Evolutionary conservation across 2,329 filamentous ascomycete genomes (phyloP), one percentile per base, ranked within the genome.

Genomic region (Pseudopithomyces maydicus): DNA sequence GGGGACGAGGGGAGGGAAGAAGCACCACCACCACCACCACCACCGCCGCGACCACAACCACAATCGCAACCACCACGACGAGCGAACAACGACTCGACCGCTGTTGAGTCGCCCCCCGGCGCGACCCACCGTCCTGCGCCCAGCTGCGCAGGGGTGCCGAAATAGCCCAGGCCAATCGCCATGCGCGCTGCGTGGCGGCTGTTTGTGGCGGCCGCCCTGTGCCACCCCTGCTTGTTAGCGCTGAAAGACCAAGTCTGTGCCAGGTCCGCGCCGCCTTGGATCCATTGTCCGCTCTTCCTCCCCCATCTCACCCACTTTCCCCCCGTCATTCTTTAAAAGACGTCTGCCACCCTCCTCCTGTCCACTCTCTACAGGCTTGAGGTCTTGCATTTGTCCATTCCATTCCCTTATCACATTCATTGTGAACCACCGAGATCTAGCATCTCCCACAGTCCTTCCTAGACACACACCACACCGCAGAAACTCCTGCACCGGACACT

Each of bases 361-460:
- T 74, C 56, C 71, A 71, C 69, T 74, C 71, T 74, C 59, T 74
- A 72, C 72, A 74, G 72, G 71, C 73, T 74, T 74, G 73, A 74
- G 59, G 73, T 71, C 70, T 74, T 71, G 51, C 61, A 62, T 55
- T 66, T 67, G 52, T 62, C 59, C 65, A 63, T 63, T 72, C 67
- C 68, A 56, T 74, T 74, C 62, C 51, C 47, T 52, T 54, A 48
- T 57, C 63, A 58, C 63, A 58, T 62, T 57, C 63, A 62, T 64
- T 67, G 63, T 51, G 48, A 32, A 50, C 35, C 23, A 22, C 58
- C 53, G 73, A 74, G 72, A 72, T 72, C 63, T 53, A 67, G 68
- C 64, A 73, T 74, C 72, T 74, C 66, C 36, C 46, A 38, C 68
- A 61, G 65, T 73, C 72, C 62, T 63, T 72, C 55, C 65, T 67